Percentiles rank a stretch among this genome's conserved stretches.
Evolutionary conservation across 805 yeast genomes (phyloP).

Genomic region (Candida succiphila): DNA sequence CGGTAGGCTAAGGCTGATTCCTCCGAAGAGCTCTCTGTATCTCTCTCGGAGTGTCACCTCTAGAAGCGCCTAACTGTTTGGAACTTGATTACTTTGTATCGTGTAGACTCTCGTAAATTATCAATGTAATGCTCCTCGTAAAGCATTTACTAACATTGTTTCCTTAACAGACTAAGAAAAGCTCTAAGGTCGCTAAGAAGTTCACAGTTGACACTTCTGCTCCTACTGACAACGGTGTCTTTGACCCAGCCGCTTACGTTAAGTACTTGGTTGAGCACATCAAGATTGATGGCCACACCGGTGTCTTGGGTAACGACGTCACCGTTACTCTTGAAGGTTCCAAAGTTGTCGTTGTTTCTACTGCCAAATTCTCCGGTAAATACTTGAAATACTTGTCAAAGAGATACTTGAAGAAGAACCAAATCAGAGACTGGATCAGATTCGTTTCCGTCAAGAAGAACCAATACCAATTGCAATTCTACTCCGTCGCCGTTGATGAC

Average conservation of each 20-base stretch:
- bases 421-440: slow-evolving; percentile 99
- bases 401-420: slow-evolving; percentile 99
- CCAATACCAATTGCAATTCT: slow-evolving; percentile 96
- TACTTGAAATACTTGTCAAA: slow-evolving; percentile 99
- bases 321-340: slow-evolving; percentile 79
- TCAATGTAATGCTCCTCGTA: too few relatives aligned
- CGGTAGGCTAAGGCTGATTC: slow-evolving; percentile 19
- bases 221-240: slow-evolving; percentile 95
- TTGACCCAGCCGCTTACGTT: slow-evolving; percentile 95
- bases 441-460: slow-evolving; percentile 92
- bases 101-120: too few relatives aligned
- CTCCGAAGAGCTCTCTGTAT: too few relatives aligned
- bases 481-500: slow-evolving; percentile 91
- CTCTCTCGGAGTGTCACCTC: neutral
- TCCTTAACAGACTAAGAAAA: slow-evolving; percentile 55
- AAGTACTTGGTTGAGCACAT: slow-evolving; percentile 98
- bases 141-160: slow-evolving; percentile 3
- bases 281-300: slow-evolving; percentile 94
- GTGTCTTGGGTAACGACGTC: slow-evolving; percentile 95
- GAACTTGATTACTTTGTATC: too few relatives aligned
- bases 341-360: slow-evolving; percentile 81
- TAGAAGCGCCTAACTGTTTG: too few relatives aligned
- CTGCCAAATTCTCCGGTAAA: slow-evolving; percentile 98
- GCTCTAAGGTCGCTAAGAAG: slow-evolving; percentile 69
- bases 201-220: slow-evolving; percentile 94